A percentile compares a stretch with the other conserved stretches of the same genome.
These are phyloP conservation scores for Suillus subluteus DNA, from an alignment of 768 basidiomycete genomes.

Conservation along the genomic window DNA sequence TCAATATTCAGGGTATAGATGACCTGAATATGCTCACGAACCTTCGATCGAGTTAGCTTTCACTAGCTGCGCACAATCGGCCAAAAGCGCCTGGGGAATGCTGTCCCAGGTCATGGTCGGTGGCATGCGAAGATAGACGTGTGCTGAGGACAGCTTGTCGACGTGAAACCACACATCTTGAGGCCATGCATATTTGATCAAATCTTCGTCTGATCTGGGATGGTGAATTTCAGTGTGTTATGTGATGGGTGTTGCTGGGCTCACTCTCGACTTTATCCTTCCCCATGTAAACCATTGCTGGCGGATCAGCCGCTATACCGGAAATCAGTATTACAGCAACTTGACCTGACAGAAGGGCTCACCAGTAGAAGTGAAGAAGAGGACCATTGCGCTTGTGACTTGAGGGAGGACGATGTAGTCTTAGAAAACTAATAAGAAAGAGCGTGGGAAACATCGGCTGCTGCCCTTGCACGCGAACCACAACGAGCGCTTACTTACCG, in stretches of 20 bases:
- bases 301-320: slow-evolving; percentile 57
- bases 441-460: background rate
- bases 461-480: slow-evolving; percentile 3
- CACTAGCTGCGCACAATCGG: slow-evolving; percentile 92
- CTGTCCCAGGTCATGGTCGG: slow-evolving; percentile 83
- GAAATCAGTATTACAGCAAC: slow-evolving; percentile 1
- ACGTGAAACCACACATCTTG: slow-evolving; percentile 96
- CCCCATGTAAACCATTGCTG: slow-evolving; percentile 88
- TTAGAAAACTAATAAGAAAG: background rate
- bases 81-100: slow-evolving; percentile 78
- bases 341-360: slow-evolving; percentile 5
- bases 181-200: slow-evolving; percentile 91
- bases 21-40: slow-evolving; percentile 28
- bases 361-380: slow-evolving; percentile 65
- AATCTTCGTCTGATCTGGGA: slow-evolving; percentile 78
- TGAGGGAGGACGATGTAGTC: background rate
- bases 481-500: background rate
- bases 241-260: slow-evolving; percentile 29
- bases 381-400: slow-evolving; percentile 43
- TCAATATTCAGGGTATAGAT: background rate
- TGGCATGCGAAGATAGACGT: slow-evolving; percentile 93
- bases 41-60: slow-evolving; percentile 99
- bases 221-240: slow-evolving; percentile 21
- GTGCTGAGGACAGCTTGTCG: slow-evolving; percentile 95
- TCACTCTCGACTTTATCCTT: slow-evolving; percentile 95